Conservation (phyloP, 495 filamentous ascomycete genomes). For the Choiromyces venosus region DNA sequence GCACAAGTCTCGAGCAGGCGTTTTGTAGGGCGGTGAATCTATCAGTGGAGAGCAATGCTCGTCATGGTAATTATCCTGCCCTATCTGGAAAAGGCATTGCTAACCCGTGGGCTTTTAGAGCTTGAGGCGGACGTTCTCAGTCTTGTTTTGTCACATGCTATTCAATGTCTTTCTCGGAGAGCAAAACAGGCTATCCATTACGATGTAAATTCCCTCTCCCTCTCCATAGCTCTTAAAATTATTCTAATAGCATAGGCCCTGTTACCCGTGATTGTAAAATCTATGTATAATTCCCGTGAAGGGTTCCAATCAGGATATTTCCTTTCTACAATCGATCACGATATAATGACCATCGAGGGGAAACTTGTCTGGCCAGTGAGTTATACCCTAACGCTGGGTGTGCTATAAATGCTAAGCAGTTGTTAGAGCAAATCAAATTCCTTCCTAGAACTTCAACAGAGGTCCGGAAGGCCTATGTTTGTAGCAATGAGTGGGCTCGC, state of each 20-base stretch:
- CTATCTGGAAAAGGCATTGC: constrained; percentile 4
- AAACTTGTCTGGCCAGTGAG: constrained; percentile 66
- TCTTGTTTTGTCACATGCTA: constrained; percentile 40
- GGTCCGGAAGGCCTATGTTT: constrained; percentile 62
- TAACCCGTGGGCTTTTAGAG: constrained; percentile 25
- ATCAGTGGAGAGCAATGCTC: constrained; percentile 55
- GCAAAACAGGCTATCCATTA: constrained; percentile 59
- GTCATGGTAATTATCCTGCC: constrained; percentile 19
- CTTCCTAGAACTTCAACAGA: constrained; percentile 46
- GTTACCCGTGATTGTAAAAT: constrained; percentile 62
- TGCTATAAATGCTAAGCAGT: constrained; percentile 13
- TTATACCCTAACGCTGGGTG: neutral
- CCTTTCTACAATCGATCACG: constrained; percentile 66
- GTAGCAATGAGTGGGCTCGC: constrained; percentile 74
- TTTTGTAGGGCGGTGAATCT: constrained; percentile 74
- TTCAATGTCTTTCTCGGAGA: constrained; percentile 35
- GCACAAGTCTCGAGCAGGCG: constrained; percentile 67
- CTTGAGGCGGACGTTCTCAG: constrained; percentile 40
- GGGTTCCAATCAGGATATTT: constrained; percentile 82
- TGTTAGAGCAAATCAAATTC: constrained; percentile 46
- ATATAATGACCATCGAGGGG: constrained; percentile 60
- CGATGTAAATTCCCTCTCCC: constrained; percentile 47
- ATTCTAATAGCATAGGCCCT: constrained; percentile 45
- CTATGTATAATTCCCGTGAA: constrained; percentile 62
- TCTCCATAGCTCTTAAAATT: neutral